Base-by-base conservation (phyloP, 805 yeast genomes). In the Metschnikowia gelsemii region DNA sequence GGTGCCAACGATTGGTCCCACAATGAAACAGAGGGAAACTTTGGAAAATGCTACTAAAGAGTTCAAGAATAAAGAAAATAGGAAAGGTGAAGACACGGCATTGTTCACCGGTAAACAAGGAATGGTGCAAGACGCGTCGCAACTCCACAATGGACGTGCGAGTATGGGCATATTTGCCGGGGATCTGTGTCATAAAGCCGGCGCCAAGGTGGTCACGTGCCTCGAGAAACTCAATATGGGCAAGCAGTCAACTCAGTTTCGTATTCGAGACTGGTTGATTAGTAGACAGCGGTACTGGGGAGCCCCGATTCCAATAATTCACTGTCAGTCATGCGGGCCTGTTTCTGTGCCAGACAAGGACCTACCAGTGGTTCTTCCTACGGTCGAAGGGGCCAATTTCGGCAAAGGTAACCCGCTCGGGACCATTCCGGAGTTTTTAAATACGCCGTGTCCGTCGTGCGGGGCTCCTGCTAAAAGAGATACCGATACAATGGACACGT, bases 241-340 rank as follows among this genome's bases (percentile, higher is more conserved):
- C 0, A 50, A 62, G 1, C 43, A 51, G 3, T 68, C 76, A 3
- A 71, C 74, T 0, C 81, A 81, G 49, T 83, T 73, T 55, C 76
- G 82, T 50, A 66, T 93, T 21, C 75, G 97, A 51, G 99, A 93
- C 58, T 93, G 99, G 99, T 73, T 93, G 20, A 84, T 93, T 34
- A 84, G 95, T 55, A 78, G 99, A 57, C 99, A 93, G 62, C 69
- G 99, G 45, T 91, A 85, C 62, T 93, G 99, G 99, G 99, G 99
- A 19, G 93, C 97, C 0, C 99, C 99, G 2, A 93, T 93, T 40
- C 99, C 99, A 4, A 88, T 93, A 14, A 73, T 93, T 20, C 93
- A 93, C 56, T 93, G 99, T 66, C 75, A 73, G 5, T 49, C 62
- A 2, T 93, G 99, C 71, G 99, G 99, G 1, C 66, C 82, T 0